Percentiles rank a stretch among this genome's conserved stretches.
These are phyloP conservation scores for Cladobotryum mycophilum DNA, from an alignment of 2,329 filamentous ascomycete genomes.

Conservation along the genomic window DNA sequence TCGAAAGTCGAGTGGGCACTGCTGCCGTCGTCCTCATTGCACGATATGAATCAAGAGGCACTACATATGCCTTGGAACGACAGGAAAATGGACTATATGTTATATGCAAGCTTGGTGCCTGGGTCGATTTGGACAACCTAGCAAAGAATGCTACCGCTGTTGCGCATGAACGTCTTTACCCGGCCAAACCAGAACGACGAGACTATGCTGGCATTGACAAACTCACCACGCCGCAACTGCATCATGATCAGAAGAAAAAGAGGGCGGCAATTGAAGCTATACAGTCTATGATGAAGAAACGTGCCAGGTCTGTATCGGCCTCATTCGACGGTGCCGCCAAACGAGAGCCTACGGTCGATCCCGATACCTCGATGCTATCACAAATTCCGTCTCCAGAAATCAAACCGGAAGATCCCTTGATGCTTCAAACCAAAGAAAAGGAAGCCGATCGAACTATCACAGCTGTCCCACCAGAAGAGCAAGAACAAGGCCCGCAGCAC, in stretches of 20 bases:
- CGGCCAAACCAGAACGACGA: slow-evolving; percentile 14
- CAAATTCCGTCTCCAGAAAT: slow-evolving; percentile 18
- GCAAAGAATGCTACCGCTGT: slow-evolving; percentile 39
- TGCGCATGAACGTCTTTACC: slow-evolving; percentile 25
- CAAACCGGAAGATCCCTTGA: slow-evolving; percentile 14
- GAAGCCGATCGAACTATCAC: background rate
- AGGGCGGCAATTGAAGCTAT: slow-evolving; percentile 57
- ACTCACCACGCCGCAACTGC: slow-evolving; percentile 39
- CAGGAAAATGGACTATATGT: slow-evolving; percentile 57
- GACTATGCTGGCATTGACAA: slow-evolving; percentile 17
- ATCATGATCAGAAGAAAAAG: slow-evolving; percentile 49
- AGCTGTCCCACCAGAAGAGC: background rate
- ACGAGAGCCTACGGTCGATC: slow-evolving; percentile 14
- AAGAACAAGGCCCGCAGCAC: slow-evolving; percentile 23
- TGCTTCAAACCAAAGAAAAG: background rate
- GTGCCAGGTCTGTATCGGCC: slow-evolving; percentile 37
- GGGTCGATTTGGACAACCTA: slow-evolving; percentile 56
- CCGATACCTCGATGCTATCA: slow-evolving; percentile 9
- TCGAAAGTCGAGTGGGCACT: slow-evolving; percentile 53
- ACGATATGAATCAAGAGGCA: slow-evolving; percentile 47
- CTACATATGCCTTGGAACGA: slow-evolving; percentile 59
- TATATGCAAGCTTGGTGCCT: slow-evolving; percentile 60
- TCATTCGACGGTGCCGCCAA: slow-evolving; percentile 4
- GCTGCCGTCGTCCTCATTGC: slow-evolving; percentile 54
- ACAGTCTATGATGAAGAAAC: slow-evolving; percentile 53